phyloP scores from a whole-genome alignment of 352 stramenopile genomes.

The Phytophthora rubi region DNA sequence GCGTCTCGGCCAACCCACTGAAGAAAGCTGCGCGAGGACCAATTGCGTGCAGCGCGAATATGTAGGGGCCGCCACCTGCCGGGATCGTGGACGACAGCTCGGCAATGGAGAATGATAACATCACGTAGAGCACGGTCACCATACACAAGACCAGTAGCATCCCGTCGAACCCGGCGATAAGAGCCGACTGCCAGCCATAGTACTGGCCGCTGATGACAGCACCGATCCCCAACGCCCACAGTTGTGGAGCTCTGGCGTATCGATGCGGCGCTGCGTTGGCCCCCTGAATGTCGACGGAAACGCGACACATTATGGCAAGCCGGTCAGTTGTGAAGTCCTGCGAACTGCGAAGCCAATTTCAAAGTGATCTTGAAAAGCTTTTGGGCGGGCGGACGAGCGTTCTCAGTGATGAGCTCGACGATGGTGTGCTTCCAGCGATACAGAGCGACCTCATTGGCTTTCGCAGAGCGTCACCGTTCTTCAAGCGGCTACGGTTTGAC shows the following conservation, averaged over 20 bases:
- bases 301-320: slow-evolving; percentile 22
- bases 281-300: slow-evolving; percentile 21
- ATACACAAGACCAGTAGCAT: slow-evolving; percentile 66
- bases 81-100: slow-evolving; percentile 72
- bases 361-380: slow-evolving; percentile 5
- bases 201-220: slow-evolving; percentile 67
- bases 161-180: slow-evolving; percentile 70
- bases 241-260: slow-evolving; percentile 64
- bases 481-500: slow-evolving; percentile 22
- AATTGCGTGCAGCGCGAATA: slow-evolving; percentile 74
- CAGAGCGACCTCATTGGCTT: slow-evolving; percentile 19
- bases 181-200: slow-evolving; percentile 73
- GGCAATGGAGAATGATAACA: slow-evolving; percentile 80
- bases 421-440: background rate
- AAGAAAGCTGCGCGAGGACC: slow-evolving; percentile 47
- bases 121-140: slow-evolving; percentile 73
- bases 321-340: background rate
- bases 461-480: slow-evolving; percentile 25
- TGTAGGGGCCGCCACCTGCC: slow-evolving; percentile 66
- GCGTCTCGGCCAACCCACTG: slow-evolving; percentile 64
- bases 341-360: slow-evolving; percentile 13
- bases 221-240: slow-evolving; percentile 60
- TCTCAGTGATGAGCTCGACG: slow-evolving; percentile 14
- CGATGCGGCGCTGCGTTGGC: slow-evolving; percentile 39
- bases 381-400: background rate